Base-by-base conservation (phyloP, 2,329 filamentous ascomycete species). In the Fonsecaea erecta region DNA sequence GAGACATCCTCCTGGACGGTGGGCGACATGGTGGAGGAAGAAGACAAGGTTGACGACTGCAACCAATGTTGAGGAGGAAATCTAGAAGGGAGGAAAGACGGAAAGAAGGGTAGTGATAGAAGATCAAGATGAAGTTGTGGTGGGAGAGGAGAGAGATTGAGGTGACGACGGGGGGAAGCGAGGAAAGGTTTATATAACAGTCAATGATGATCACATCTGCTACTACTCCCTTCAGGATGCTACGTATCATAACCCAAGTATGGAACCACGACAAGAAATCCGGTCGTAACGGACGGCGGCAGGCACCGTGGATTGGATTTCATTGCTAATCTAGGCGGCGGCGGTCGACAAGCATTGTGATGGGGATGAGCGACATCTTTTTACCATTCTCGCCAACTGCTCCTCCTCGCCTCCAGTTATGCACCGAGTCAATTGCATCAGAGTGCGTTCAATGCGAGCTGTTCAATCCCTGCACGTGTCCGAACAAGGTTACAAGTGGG, bases 1-100 rank as follows among this genome's bases (percentile, higher is more conserved):
- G 82, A 78, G 26, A 74, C 69, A 51, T 76, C 73, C 12, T 70
- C 69, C 55, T 70, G 65, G 34, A 62, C 59, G 11, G 62, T 37
- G 55, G 64, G 61, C 40, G 63, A 64, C 67, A 68, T 68, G 64
- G 48, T 63, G 54, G 62, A 46, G 37, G 62, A 32, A 52, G 43
- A 9, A 54, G 30, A 26, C 56, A 48, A 6, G 21, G 43, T 28
- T 48, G 35, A 26, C 26, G 55, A 21, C 30, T 21, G 28, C 5
- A 21, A 18, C 40, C 26, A 14, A 16, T 28, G 2, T 9, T 18
- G n/a, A 34, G 14, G n/a, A 14, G 30, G 43, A 32, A 6, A 43
- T 32, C 51, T 52, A 30, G 16, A 48, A 32, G 37, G 21, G 6
- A 32, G 55, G 9, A 21, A 32, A 16, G 21, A n/a, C 18, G 18